Evolutionary conservation across 768 basidiomycete species (phyloP).

Genomic region (Termitomyces sp.): DNA sequence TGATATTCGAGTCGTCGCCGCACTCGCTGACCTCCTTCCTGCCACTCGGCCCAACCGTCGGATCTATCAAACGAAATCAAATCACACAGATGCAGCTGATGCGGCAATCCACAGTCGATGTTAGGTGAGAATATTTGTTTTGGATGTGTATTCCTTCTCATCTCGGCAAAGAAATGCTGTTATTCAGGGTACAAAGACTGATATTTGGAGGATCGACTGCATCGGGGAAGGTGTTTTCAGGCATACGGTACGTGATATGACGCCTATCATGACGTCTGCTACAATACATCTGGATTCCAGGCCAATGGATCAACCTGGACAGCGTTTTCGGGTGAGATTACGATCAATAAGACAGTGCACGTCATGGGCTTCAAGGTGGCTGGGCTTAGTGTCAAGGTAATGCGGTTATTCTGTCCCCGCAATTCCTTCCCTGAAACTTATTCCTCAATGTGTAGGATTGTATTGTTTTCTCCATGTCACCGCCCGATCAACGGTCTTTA

Average conservation of each 20-base stretch:
- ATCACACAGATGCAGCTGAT: slow-evolving; percentile 55
- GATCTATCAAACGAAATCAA: slow-evolving; percentile 24
- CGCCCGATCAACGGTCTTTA: slow-evolving; percentile 48
- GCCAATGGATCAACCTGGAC: slow-evolving; percentile 61
- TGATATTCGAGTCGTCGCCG: slow-evolving; percentile 52
- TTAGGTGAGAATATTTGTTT: slow-evolving; percentile 30
- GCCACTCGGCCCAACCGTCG: slow-evolving; percentile 46
- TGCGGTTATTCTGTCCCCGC: slow-evolving; percentile 3
- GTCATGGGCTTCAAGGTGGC: slow-evolving; percentile 62
- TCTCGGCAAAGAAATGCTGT: slow-evolving; percentile 34
- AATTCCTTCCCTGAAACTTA: neutral
- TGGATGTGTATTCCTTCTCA: neutral
- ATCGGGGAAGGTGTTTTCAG: slow-evolving; percentile 62
- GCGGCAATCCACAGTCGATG: slow-evolving; percentile 66
- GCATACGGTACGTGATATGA: slow-evolving; percentile 38
- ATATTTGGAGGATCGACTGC: slow-evolving; percentile 64
- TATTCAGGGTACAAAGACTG: slow-evolving; percentile 50
- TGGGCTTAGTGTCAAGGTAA: slow-evolving; percentile 60
- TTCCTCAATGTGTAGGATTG: slow-evolving; percentile 43
- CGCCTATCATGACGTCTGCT: neutral
- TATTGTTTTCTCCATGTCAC: slow-evolving; percentile 54
- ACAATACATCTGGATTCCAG: slow-evolving; percentile 24
- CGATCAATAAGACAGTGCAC: slow-evolving; percentile 39
- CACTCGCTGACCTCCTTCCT: slow-evolving; percentile 55
- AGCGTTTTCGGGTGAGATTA: slow-evolving; percentile 58